Base-by-base conservation (phyloP, 768 basidiomycete species). In the Candolleomyces aberdarensis region DNA sequence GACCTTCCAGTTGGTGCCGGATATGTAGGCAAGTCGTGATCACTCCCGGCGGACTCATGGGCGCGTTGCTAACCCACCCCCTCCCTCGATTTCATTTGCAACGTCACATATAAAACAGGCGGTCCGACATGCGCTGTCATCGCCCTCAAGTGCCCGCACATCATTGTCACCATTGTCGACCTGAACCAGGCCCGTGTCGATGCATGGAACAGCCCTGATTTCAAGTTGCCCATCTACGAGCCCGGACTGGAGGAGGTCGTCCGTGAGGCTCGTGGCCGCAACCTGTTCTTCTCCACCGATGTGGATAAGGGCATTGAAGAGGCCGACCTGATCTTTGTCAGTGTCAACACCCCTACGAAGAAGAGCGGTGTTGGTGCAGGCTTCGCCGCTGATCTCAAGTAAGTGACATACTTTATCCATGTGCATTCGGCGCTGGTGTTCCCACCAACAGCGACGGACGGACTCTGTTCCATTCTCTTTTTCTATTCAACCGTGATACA, bases 371-470 rank as follows among this genome's bases (percentile, higher is more conserved):
- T 99, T 53, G 97, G 97, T 69, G 96, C 96, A 63, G 97, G 97
- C 60, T 97, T 91, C 76, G 96, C 96, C 61, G 97, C 97, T 62
- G 97, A 99, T 79, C 87, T 99, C 71, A 97, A 97, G 96, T 98
- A 67, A 67, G 90, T 79, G 52, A 60, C 57, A 60, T 59, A 36
- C 11, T 36, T 11, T 36, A 36, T 36, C 36, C 36, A 36, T 36
- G 36, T 36, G 36, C 11, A 11, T 36, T 36, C 8, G 36, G 8
- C 6, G 36, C 11, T 36, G 32, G 32, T 32, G 36, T 64, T 62
- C 57, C 49, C 29, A 22, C 43, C n/a, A n/a, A 22, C 36, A 19
- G 15, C 14, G 13, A 57, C 26, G 4, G 41, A 3, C 56, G 49
- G 19, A 51, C 36, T 55, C 13, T n/a, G n/a, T 26, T 26, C 3